Evolutionary conservation across 345 rosid genomes (phyloP).

Genomic region (Acer saccharum): DNA sequence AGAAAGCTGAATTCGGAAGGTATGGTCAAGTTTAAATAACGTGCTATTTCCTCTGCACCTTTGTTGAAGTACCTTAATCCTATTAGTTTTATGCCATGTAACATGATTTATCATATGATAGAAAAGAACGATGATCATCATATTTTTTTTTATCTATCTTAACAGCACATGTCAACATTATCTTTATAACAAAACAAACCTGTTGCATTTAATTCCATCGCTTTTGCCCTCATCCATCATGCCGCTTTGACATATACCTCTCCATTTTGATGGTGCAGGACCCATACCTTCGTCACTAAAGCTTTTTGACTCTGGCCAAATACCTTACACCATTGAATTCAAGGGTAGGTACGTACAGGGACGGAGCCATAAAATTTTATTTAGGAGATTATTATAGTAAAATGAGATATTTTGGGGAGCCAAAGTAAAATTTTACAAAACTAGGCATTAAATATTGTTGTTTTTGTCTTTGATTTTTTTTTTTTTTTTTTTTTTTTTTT

Average conservation of each 20-base stretch:
- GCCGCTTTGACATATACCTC: slow-evolving; percentile 26
- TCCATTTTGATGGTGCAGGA: slow-evolving; percentile 30
- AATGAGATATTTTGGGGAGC: no score
- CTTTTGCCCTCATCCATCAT: not conserved
- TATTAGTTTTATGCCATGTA: slow-evolving; percentile 53
- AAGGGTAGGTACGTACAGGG: no score
- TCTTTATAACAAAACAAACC: slow-evolving; percentile 25
- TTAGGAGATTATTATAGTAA: no score
- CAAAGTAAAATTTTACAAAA: no score
- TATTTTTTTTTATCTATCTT: no score
- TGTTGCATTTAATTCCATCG: slow-evolving; percentile 49
- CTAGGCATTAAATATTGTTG: no score
- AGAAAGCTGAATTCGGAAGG: slow-evolving; percentile 25
- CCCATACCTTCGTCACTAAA: slow-evolving; percentile 38
- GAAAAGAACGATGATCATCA: no score
- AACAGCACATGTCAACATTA: no score
- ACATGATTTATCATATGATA: not conserved
- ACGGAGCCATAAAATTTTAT: no score
- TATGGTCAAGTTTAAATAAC: slow-evolving; percentile 29
- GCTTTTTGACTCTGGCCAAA: slow-evolving; percentile 43
- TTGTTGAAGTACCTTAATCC: slow-evolving; percentile 68
- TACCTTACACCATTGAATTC: slow-evolving; percentile 14
- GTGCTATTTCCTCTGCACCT: slow-evolving; percentile 24
- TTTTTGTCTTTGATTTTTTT: not conserved
- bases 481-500: no score